Evolutionary conservation across 169 alveolate genomes (phyloP).

Genomic region (Cryptosporidium parvum): DNA sequence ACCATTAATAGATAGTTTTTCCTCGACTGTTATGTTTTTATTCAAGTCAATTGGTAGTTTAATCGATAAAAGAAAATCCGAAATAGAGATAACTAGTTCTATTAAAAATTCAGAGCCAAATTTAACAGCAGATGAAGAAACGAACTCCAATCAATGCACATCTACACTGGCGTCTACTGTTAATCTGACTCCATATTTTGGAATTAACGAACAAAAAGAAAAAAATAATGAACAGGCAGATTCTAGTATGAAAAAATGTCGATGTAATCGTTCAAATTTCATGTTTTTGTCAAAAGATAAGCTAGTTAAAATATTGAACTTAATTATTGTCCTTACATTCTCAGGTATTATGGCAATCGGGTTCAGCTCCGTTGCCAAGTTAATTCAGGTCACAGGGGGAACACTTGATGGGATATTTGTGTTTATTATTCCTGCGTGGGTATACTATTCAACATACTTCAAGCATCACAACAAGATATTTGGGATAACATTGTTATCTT

Average conservation of each 20-base stretch:
- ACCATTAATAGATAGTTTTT: conserved; percentile 49
- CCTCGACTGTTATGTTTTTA: conserved; percentile 5
- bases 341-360: conserved; percentile 55
- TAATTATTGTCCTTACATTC: conserved; percentile 22
- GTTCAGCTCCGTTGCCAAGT: conserved; percentile 65
- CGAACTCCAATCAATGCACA: conserved; percentile 35
- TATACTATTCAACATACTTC: conserved; percentile 68
- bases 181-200: conserved; percentile 27
- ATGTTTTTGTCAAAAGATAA: conserved; percentile 12
- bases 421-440: conserved; percentile 68
- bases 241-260: not conserved
- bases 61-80: not conserved
- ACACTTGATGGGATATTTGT: conserved; percentile 69
- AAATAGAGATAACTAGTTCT: not conserved
- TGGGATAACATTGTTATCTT: conserved; percentile 15
- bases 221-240: not conserved
- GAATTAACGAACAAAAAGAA: not conserved
- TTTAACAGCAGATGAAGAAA: conserved; percentile 19
- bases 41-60: not conserved
- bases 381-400: conserved; percentile 73
- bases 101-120: not conserved
- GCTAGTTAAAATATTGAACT: not conserved
- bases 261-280: not conserved
- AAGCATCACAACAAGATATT: conserved; percentile 16
- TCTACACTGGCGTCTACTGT: conserved; percentile 36